Conservation (phyloP, 179 eudicot genomes). For the Kewa caespitosa region DNA sequence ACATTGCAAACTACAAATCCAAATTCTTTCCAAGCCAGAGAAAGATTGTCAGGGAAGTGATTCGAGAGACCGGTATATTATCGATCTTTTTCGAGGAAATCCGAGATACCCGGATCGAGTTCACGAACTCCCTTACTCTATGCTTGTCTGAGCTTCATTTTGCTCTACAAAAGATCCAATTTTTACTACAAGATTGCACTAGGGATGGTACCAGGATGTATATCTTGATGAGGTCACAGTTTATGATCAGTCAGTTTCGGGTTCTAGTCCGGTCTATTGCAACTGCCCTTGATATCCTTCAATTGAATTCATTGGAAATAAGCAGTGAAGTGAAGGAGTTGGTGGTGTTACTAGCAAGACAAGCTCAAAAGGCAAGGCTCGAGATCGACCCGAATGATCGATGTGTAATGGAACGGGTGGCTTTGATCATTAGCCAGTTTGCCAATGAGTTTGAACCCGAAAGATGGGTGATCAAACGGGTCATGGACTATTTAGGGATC, state of each 20-base stretch:
- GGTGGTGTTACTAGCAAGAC: slow-evolving; percentile 54
- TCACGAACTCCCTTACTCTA: slow-evolving; percentile 31
- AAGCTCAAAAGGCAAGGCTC: slow-evolving; percentile 48
- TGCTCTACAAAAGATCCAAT: slow-evolving; percentile 56
- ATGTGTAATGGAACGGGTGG: slow-evolving; percentile 49
- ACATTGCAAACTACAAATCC: slow-evolving; percentile 35
- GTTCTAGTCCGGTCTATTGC: slow-evolving; percentile 39
- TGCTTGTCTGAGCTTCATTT: slow-evolving; percentile 77
- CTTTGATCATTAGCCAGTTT: slow-evolving; percentile 50
- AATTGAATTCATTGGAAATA: slow-evolving; percentile 34
- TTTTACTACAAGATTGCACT: slow-evolving; percentile 58
- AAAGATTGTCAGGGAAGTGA: slow-evolving; percentile 44
- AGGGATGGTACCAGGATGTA: slow-evolving; percentile 48
- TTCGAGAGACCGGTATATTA: slow-evolving; percentile 60
- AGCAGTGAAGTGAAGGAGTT: slow-evolving; percentile 56
- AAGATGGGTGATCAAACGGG: slow-evolving; percentile 36
- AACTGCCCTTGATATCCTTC: slow-evolving; percentile 55
- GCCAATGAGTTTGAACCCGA: slow-evolving; percentile 67
- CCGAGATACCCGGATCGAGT: slow-evolving; percentile 20
- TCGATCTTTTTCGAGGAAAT: slow-evolving; percentile 60
- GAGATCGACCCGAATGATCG: slow-evolving; percentile 51
- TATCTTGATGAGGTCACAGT: slow-evolving; percentile 54
- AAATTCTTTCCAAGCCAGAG: slow-evolving; percentile 48
- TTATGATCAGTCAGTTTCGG: slow-evolving; percentile 44
- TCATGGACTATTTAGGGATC: slow-evolving; percentile 52